Base-by-base conservation (phyloP, 192 early-diverging fungal species). In the Allomyces macrogynus region DNA sequence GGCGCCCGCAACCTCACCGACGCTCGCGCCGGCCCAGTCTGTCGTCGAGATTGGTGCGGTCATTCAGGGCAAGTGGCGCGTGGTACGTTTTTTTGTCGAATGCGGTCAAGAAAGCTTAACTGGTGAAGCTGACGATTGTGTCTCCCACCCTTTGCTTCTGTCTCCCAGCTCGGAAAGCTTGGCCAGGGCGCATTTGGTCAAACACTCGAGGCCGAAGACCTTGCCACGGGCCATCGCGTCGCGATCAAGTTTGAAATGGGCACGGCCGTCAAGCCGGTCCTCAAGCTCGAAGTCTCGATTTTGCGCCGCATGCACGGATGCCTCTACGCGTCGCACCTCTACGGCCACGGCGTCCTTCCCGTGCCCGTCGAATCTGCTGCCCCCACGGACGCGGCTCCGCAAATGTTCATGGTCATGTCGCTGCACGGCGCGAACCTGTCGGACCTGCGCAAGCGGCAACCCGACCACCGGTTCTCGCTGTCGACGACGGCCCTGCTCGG, bases 131-230 rank as follows among this genome's bases (percentile, higher is more conserved):
- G 32, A 40, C 32, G 4, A 40, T 40, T 1, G 32, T 40, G 32
- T 40, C 32, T 40, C 32, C 32, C 32, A 40, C 32, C 32, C 26
- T 27, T 27, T n/a, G 4, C 26, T 8, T 40, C 32, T 40, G 32
- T 40, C 32, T 40, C 32, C 32, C 32, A 40, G 49, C 16, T 57
- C 12, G 63, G 69, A 20, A 65, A 66, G 11, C 44, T 81, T 24
- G 81, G 79, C 5, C 74, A 76, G 43, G 81, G 81, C 49, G 77
- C 76, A 1, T 83, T 83, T 67, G 81, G 81, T 18, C 74, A 81
- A 64, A 77, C 81, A 1, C 76, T 79, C 63, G 63, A 64, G n/a
- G 81, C 77, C 3, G 8, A 70, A 18, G 79, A 83, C 67, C 26
- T 73, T 11, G 23, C 61, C 1, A 73, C 67, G 9, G 20, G 66